Evolutionary conservation across 169 alveolate genomes (phyloP).

Genomic region (Babesia sp.): DNA sequence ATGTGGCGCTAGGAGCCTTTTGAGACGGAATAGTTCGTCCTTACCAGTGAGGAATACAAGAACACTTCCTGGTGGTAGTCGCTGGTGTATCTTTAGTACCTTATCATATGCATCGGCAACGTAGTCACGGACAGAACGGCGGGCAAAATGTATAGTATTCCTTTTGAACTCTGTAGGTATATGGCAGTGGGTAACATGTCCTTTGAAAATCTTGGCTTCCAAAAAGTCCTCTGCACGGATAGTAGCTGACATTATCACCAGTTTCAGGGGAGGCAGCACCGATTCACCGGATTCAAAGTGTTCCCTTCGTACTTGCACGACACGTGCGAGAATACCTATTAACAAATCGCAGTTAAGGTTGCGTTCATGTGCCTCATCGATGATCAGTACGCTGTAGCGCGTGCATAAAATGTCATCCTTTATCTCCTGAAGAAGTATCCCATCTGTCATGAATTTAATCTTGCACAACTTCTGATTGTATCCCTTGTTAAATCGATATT

Average conservation of each 20-base stretch:
- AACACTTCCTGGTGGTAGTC: constrained; percentile 97
- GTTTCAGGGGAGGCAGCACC: constrained; percentile 53
- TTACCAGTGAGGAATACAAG: constrained; percentile 96
- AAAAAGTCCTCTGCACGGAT: constrained; percentile 70
- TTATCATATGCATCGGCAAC: constrained; percentile 73
- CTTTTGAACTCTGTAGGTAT: constrained; percentile 58
- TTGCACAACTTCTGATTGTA: constrained; percentile 75
- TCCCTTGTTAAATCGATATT: constrained; percentile 68
- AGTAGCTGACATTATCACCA: constrained; percentile 99
- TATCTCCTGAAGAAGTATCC: constrained; percentile 95
- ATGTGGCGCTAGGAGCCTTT: constrained; percentile 73
- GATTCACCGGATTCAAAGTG: constrained; percentile 17
- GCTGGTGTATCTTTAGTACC: constrained; percentile 86
- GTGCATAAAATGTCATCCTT: constrained; percentile 82
- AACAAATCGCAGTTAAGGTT: constrained; percentile 96
- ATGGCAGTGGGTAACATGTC: constrained; percentile 58
- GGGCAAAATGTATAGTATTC: constrained; percentile 69
- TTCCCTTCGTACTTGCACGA: constrained; percentile 56
- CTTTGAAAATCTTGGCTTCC: constrained; percentile 61
- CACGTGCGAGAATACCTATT: constrained; percentile 94
- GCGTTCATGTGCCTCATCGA: constrained; percentile 99
- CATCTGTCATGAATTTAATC: constrained; percentile 98
- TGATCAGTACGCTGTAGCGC: constrained; percentile 92
- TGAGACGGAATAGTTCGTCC: constrained; percentile 89
- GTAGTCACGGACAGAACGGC: constrained; percentile 63